Evolutionary conservation across 352 stramenopile genomes (phyloP).

Genomic region (Globisporangium cederbergense): DNA sequence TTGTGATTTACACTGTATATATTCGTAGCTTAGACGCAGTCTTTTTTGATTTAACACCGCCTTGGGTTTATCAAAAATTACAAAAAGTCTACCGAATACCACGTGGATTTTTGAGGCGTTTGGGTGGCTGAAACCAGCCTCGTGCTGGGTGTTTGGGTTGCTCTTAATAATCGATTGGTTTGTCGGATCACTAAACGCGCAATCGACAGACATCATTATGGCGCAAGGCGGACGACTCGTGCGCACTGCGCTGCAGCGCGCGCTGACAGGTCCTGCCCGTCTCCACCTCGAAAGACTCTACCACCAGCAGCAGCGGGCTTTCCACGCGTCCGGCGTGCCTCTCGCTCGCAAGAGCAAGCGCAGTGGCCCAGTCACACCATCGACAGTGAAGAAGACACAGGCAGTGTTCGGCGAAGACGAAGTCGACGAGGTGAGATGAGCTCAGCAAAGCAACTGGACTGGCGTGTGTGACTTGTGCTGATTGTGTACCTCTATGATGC

Average conservation of each 20-base stretch:
- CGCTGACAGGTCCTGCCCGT: not conserved
- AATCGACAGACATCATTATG: not conserved
- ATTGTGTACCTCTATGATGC: not conserved
- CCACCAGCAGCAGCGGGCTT: slow-evolving; percentile 16
- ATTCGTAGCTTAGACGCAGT: no score
- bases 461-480: not conserved
- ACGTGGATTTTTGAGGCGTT: no score
- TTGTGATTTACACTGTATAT: no score
- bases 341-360: slow-evolving; percentile 46
- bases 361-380: slow-evolving; percentile 17
- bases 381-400: slow-evolving; percentile 13
- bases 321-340: slow-evolving; percentile 38
- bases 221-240: slow-evolving; percentile 7
- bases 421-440: slow-evolving; percentile 21
- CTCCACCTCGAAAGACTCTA: not conserved
- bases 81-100: no score
- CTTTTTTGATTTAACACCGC: no score
- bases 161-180: slow-evolving; percentile 8
- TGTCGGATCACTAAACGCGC: not conserved
- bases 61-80: no score
- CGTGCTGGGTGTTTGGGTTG: slow-evolving; percentile 1
- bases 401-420: slow-evolving; percentile 29
- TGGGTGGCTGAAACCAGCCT: no score
- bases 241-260: slow-evolving; percentile 6
- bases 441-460: not conserved